A percentile compares a stretch with the other conserved stretches of the same genome.
These are phyloP conservation scores for Chenopodium berlandieri DNA, from an alignment of 148 eudicot species.

Conservation along the genomic window DNA sequence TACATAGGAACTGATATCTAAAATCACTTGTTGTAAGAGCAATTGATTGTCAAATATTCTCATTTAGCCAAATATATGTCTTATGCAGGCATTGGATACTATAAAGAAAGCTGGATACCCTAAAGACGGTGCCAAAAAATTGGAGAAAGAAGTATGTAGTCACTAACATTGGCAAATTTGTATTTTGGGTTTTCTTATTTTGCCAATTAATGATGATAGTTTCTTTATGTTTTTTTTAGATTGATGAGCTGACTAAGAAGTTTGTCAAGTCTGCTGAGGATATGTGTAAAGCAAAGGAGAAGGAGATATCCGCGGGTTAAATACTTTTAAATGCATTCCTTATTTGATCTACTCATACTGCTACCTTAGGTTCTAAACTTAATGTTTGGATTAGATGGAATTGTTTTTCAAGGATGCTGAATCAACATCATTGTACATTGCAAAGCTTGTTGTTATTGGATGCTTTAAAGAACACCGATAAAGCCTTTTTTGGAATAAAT, in stretches of 20 bases:
- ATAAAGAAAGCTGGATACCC: slow-evolving; percentile 77
- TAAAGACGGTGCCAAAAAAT: slow-evolving; percentile 72
- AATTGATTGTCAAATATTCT: background rate
- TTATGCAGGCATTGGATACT: slow-evolving; percentile 77
- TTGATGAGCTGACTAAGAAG: slow-evolving; percentile 50
- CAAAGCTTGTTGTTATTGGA: background rate
- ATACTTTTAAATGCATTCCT: background rate
- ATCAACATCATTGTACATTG: background rate
- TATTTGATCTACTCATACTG: background rate
- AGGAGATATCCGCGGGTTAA: slow-evolving; percentile 44
- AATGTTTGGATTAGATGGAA: background rate
- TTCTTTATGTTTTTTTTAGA: slow-evolving; percentile 21
- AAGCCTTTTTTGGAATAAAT: background rate
- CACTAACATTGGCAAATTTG: background rate
- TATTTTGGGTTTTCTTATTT: background rate
- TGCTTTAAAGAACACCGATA: background rate
- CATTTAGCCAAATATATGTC: background rate
- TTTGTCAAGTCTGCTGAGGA: slow-evolving; percentile 51
- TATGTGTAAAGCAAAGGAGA: slow-evolving; percentile 49
- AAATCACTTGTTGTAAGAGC: background rate
- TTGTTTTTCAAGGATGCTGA: slow-evolving; percentile 5
- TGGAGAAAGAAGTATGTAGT: slow-evolving; percentile 85
- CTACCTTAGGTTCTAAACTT: slow-evolving; percentile 4
- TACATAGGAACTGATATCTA: no score
- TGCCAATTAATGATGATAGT: background rate